Conservation (phyloP, 306 rosid genomes). For the Acacia crassicarpa region DNA sequence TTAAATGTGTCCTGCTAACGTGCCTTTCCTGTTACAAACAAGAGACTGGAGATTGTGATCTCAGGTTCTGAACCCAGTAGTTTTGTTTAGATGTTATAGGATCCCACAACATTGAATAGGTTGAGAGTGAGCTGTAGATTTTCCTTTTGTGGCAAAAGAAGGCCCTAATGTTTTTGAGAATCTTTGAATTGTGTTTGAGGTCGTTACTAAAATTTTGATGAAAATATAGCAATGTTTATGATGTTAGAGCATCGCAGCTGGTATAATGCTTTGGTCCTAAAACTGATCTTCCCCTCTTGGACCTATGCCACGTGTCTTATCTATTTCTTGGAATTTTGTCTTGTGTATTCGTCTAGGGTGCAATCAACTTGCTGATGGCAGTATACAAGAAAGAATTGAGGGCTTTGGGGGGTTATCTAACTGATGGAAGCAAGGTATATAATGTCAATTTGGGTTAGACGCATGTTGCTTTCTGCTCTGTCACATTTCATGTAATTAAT, state of each 20-base stretch:
- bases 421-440: conserved; percentile 82
- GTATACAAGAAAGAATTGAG: conserved; percentile 89
- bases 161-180: background rate
- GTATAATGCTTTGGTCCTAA: background rate
- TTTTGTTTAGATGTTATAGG: background rate
- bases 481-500: conserved; percentile 1
- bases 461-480: conserved; percentile 3
- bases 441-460: background rate
- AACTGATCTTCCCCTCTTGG: background rate
- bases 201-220: background rate
- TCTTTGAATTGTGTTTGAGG: background rate
- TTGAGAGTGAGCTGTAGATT: background rate
- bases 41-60: background rate
- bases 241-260: conserved; percentile 2
- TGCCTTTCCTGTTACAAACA: background rate
- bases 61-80: background rate
- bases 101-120: background rate
- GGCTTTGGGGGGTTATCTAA: conserved; percentile 82
- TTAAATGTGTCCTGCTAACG: background rate
- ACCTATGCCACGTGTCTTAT: background rate
- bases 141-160: background rate
- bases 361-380: conserved; percentile 84
- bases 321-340: background rate
- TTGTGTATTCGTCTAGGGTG: conserved; percentile 62
- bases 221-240: background rate